phyloP scores from a whole-genome alignment of 108 stramenopile genomes.

The Seminavis robusta region DNA sequence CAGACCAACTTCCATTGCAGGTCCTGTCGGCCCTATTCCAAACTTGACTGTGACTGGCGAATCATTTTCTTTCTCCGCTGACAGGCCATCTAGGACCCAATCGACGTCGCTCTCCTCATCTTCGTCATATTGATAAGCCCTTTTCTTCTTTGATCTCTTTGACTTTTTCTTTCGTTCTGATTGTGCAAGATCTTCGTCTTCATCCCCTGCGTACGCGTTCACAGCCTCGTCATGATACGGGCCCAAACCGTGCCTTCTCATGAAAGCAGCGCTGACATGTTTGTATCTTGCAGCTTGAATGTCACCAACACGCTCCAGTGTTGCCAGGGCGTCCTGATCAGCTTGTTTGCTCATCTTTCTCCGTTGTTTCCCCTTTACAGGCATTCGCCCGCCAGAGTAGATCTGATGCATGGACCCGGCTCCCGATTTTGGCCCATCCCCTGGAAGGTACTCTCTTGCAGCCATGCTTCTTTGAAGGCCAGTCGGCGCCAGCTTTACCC shows the following conservation, averaged over 20 bases:
- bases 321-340: constrained; percentile 45
- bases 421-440: not conserved
- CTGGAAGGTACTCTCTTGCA: not conserved
- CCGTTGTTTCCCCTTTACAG: constrained; percentile 23
- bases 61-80: constrained; percentile 4
- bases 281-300: constrained; percentile 52
- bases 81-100: constrained; percentile 30
- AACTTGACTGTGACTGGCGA: too few species aligned
- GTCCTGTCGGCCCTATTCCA: too few species aligned
- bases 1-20: too few species aligned
- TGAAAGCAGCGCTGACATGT: constrained; percentile 55
- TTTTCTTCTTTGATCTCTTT: not conserved
- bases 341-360: constrained; percentile 29
- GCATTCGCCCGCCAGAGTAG: constrained; percentile 12
- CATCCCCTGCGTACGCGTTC: too few species aligned
- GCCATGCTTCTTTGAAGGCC: not conserved
- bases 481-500: constrained; percentile 8
- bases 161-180: not conserved
- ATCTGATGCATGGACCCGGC: not conserved
- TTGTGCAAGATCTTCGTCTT: constrained; percentile 6
- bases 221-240: too few species aligned
- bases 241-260: constrained; percentile 56
- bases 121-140: constrained; percentile 3
- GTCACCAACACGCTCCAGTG: constrained; percentile 49
- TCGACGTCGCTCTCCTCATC: constrained; percentile 35